phyloP scores from a whole-genome alignment of 192 early-diverging fungal species.

The Podila minutissima region DNA sequence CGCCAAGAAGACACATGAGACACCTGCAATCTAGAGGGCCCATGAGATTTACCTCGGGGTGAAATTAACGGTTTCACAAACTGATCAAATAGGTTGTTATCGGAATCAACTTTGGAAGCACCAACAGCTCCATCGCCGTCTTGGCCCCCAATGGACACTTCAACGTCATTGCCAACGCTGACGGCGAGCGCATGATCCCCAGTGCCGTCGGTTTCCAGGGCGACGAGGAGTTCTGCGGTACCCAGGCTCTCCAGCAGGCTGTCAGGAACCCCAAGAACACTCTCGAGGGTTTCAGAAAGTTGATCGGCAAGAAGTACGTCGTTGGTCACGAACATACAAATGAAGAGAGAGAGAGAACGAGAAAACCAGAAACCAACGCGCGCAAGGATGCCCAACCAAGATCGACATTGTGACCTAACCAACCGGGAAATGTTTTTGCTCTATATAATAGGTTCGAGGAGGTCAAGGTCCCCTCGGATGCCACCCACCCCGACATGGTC shows the following conservation, averaged over 20 bases:
- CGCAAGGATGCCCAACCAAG: background rate
- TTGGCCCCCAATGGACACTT: conserved; percentile 51
- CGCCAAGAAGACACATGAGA: no score
- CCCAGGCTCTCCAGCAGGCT: conserved; percentile 37
- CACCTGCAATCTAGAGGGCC: no score
- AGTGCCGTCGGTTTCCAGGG: conserved; percentile 92
- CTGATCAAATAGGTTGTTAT: conserved; percentile 56
- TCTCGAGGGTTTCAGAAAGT: conserved; percentile 86
- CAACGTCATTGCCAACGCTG: conserved; percentile 93
- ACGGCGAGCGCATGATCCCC: conserved; percentile 96
- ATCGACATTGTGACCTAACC: background rate
- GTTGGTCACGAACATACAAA: no score
- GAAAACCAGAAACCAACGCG: background rate
- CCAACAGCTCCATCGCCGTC: conserved; percentile 82
- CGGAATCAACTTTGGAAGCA: conserved; percentile 88
- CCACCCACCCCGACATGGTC: conserved; percentile 63
- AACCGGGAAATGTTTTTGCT: background rate
- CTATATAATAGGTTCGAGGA: conserved; percentile 42
- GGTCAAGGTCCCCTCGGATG: conserved; percentile 47
- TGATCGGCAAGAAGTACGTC: conserved; percentile 83
- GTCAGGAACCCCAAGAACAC: conserved; percentile 89
- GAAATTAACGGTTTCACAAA: background rate
- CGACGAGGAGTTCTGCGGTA: conserved; percentile 84
- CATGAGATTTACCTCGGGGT: no score
- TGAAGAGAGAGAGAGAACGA: no score